phyloP scores from a whole-genome alignment of 768 basidiomycete species.

The Rhodotorula sphaerocarpa region DNA sequence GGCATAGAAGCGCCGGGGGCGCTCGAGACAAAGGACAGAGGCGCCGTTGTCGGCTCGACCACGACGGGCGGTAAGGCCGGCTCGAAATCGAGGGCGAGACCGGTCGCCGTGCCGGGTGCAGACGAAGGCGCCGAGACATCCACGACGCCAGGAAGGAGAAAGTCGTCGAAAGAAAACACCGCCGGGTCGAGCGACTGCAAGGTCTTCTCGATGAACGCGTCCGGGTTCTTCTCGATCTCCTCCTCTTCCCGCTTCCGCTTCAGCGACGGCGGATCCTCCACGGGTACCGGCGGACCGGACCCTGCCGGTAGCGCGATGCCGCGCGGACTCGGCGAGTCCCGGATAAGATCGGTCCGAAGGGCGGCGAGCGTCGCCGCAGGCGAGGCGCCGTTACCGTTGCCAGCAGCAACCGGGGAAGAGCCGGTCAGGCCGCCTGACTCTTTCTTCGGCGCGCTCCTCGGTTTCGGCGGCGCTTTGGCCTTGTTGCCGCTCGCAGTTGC shows the following conservation, averaged over 20 bases:
- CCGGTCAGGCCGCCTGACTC: not conserved
- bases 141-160: not conserved
- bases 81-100: slow-evolving; percentile 7
- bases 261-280: slow-evolving; percentile 12
- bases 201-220: slow-evolving; percentile 31
- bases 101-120: not conserved
- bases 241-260: slow-evolving; percentile 38
- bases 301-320: not conserved
- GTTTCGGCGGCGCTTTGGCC: not conserved
- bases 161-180: not conserved
- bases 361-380: slow-evolving; percentile 9
- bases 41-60: not conserved
- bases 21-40: slow-evolving; percentile 12
- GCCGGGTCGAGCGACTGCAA: slow-evolving; percentile 6
- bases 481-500: not conserved
- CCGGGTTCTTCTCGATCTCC: slow-evolving; percentile 34
- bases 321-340: slow-evolving; percentile 12
- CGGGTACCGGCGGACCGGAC: not conserved
- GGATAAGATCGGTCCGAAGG: slow-evolving; percentile 6
- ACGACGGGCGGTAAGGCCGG: slow-evolving; percentile 7
- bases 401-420: too few relatives aligned
- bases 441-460: not conserved
- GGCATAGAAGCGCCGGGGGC: too few relatives aligned
- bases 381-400: too few relatives aligned
- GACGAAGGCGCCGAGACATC: not conserved